phyloP scores from a whole-genome alignment of 1,284 basidiomycete species.

The Cystobasidium sp. region DNA sequence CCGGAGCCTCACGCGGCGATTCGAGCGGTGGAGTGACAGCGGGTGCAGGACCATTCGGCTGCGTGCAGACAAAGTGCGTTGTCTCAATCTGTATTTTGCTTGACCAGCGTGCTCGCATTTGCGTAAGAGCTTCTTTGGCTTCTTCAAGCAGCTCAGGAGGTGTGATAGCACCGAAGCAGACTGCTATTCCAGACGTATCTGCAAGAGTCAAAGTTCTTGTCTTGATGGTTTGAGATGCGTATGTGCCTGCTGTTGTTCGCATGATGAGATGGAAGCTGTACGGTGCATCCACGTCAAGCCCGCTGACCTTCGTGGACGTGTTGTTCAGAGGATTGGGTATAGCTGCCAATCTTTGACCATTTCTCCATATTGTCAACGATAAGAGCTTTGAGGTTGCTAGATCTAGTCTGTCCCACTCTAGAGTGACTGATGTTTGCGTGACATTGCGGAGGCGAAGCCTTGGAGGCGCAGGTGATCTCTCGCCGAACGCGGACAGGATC shows the following conservation, averaged over 20 bases:
- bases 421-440: conserved; percentile 90
- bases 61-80: conserved; percentile 93
- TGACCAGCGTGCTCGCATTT: conserved; percentile 85
- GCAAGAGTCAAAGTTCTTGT: conserved; percentile 89
- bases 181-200: conserved; percentile 87
- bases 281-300: conserved; percentile 76
- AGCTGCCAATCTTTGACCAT: conserved; percentile 79
- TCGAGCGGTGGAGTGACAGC: conserved; percentile 53
- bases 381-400: conserved; percentile 82
- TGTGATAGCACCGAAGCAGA: conserved; percentile 86
- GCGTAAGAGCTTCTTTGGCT: conserved; percentile 72
- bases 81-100: conserved; percentile 95
- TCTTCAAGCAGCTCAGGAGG: conserved; percentile 76
- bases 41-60: conserved; percentile 66
- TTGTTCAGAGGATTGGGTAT: conserved; percentile 80
- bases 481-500: conserved; percentile 76
- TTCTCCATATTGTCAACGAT: conserved; percentile 86
- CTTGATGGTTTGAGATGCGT: conserved; percentile 76
- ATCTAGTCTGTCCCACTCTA: conserved; percentile 86
- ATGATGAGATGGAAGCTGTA: conserved; percentile 91
- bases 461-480: conserved; percentile 71
- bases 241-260: conserved; percentile 83
- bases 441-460: conserved; percentile 76
- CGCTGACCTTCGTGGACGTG: conserved; percentile 86
- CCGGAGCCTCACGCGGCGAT: conserved; percentile 28